Base-by-base conservation (phyloP, 495 filamentous ascomycete genomes). In the Haplographium delicatum region DNA sequence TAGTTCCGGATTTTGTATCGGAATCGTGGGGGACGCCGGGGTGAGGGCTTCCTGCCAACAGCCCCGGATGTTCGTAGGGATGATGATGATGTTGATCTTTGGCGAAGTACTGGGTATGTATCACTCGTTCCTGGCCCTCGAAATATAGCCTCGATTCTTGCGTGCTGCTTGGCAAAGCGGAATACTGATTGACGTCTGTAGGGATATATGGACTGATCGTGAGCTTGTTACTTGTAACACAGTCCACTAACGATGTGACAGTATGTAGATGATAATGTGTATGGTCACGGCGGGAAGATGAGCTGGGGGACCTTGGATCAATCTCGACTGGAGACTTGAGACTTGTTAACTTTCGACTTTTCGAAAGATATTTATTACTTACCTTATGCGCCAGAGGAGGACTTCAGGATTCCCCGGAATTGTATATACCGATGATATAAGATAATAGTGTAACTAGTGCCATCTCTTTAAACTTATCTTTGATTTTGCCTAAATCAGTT, bases 31-130 rank as follows among this genome's bases (percentile, higher is more conserved):
- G 39, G 93, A 96, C 68, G 80, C 82, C 43, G 91, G 91, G 41
- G 87, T 93, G 46, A 79, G 91, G 47, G 84, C 87, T 28, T 91
- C 88, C 61, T 88, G 93, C 73, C 82, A 84, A 61, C 91, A 96
- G 68, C 88, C 84, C 11, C 79, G 89, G 39, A 80, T 96, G 20
- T 96, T 90, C 63, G 85, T 94, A 27, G 91, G 91, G 56, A 94
- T 95, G 89, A 89, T 96, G 55, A 68, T 95, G 58, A 91, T 96
- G 54, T 70, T 96, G 58, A 95, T 95, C 74, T 95, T 95, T 61
- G 86, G 84, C 26, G 91, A 96, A 69, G 91, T 95, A 28, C 68
- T 96, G 53, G 89, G 91, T 24, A 74, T 94, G 40, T 93, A 4
- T 9, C 20, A 5, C 15, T 37, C 26, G 7, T 18, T 34, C 3